Conservation (phyloP, 1,139 yeast species). For the Geotrichum cucujoidarum region DNA sequence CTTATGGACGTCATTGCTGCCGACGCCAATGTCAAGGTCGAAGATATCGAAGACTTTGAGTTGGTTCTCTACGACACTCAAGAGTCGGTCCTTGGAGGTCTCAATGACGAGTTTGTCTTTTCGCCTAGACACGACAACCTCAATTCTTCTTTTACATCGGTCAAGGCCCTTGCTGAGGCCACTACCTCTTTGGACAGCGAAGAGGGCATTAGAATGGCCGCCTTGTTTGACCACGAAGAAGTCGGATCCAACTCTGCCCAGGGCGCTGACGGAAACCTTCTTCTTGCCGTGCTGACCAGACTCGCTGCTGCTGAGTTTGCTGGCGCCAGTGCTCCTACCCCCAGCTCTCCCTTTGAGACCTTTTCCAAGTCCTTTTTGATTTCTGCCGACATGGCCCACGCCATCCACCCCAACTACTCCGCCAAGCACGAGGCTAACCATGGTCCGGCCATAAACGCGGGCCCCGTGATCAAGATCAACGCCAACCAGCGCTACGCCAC, state of each 20-base stretch:
- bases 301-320: constrained; percentile 48
- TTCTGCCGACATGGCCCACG: constrained; percentile 96
- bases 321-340: constrained; percentile 34
- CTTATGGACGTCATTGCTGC: constrained; percentile 63
- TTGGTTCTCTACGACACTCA: constrained; percentile 84
- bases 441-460: constrained; percentile 75
- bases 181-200: constrained; percentile 42
- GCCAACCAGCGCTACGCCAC: constrained; percentile 96
- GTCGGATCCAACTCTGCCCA: constrained; percentile 91
- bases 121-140: constrained; percentile 92
- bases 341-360: constrained; percentile 48
- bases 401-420: constrained; percentile 87
- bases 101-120: constrained; percentile 84
- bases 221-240: constrained; percentile 90
- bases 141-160: constrained; percentile 78
- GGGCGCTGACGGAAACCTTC: constrained; percentile 90
- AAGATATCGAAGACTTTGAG: constrained; percentile 82
- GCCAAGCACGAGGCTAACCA: constrained; percentile 71
- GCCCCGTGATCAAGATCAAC: constrained; percentile 89
- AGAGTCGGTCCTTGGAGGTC: constrained; percentile 76
- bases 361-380: constrained; percentile 80
- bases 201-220: constrained; percentile 59
- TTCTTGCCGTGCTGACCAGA: constrained; percentile 72
- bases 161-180: constrained; percentile 63
- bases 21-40: constrained; percentile 49